Base-by-base conservation (phyloP, 352 stramenopile species). In the Phytophthora brassicae region DNA sequence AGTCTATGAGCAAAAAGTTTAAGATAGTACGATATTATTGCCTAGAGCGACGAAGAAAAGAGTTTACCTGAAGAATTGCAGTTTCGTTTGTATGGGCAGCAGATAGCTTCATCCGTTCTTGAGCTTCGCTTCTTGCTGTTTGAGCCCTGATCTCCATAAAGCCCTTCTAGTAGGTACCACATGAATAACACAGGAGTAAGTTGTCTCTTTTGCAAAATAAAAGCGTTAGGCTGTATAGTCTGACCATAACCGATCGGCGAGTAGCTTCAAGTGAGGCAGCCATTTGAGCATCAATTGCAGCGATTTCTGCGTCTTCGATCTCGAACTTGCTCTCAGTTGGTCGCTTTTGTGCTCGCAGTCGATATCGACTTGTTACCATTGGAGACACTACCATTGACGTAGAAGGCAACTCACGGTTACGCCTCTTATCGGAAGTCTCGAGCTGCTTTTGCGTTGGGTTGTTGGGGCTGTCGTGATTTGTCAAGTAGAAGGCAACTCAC, bases 91-190 rank as follows among this genome's bases (percentile, higher is more conserved):
- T 52, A 41, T 89, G 70, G 20, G 68, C 66, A 6, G 74, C 75
- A n/a, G 67, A 60, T n/a, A 77, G 47, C 49, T 88, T 84, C 57
- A 73, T 74, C 9, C 74, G 69, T 56, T 82, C 69, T 35, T 86
- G 50, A 31, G 55, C 51, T 22, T 62, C 56, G 14, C 64, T 66
- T 22, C 59, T 70, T 9, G 53, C 36, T 35, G 63, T 57, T 33
- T 64, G 72, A 13, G 58, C 20, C 31, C 69, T 68, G 7, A 75
- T 22, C 11, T 68, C 60, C 16, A 48, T 42, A 49, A 79, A 60
- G 9, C 68, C 68, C 50, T 51, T 20, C 73, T 81, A 23, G 38
- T 45, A 8, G 33, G 23, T 4, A 6, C 16, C 33, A 46, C 17
- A 54, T 43, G 38, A 61, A 52, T 39, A 0, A 42, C 17, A 54